Conservation (phyloP, 306 rosid species). For the Lathyrus sativus region DNA sequence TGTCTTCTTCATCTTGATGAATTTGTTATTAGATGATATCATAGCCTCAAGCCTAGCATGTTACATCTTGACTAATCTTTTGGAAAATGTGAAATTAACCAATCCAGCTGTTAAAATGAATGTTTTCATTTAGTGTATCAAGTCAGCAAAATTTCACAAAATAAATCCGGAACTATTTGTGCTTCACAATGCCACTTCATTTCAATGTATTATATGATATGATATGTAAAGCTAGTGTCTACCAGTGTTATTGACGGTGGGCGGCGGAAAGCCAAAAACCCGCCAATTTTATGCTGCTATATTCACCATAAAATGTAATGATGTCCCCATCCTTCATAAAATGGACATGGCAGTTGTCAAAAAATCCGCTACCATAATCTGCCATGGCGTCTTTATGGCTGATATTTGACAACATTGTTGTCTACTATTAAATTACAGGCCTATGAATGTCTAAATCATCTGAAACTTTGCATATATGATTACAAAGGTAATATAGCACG, state of each 20-base stretch:
- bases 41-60: not conserved
- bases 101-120: not conserved
- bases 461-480: not conserved
- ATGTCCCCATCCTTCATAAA: not conserved
- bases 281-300: not conserved
- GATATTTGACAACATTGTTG: not conserved
- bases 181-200: not conserved
- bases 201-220: constrained; percentile 10
- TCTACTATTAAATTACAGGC: not conserved
- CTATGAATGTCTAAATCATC: not conserved
- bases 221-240: not conserved
- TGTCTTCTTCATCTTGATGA: constrained; percentile 22
- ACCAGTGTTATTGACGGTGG: not conserved
- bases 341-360: not conserved
- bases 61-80: not conserved
- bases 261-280: not conserved
- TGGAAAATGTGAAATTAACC: constrained; percentile 9
- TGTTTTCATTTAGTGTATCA: not conserved
- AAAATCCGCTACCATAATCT: not conserved
- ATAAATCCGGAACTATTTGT: not conserved
- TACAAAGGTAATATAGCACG: not conserved
- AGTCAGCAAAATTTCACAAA: constrained; percentile 6
- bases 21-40: not conserved
- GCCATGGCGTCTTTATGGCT: not conserved
- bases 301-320: not conserved